Base-by-base conservation (phyloP, 257 asterid genomes). In the Catharanthus roseus region DNA sequence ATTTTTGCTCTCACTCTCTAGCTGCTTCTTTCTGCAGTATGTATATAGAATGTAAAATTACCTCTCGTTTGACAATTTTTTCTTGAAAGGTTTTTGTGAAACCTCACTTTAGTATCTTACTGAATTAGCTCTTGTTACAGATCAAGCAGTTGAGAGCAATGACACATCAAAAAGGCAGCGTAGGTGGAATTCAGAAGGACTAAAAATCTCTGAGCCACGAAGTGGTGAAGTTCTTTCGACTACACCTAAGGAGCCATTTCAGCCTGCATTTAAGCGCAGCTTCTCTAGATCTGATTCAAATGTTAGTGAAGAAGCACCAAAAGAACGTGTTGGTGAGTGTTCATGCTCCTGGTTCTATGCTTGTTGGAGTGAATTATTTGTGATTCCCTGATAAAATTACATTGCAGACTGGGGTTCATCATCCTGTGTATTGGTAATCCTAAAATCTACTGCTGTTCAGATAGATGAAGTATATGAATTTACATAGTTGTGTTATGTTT, bases 241-340 rank as follows among this genome's bases (percentile, higher is more conserved):
- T 24, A 86, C 83, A 0, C 92, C 85, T 0, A 88, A 79, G 77
- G 83, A 82, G 70, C 74, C 78, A 55, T 72, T 82, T 50, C 80
- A 81, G n/a, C 77, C 90, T 69, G 33, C 86, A 63, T 42, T 75
- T 24, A 89, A 76, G 79, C 80, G 87, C 74, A 75, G 75, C 79
- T 47, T 78, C 65, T 72, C 90, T 54, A 87, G 75, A 62, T 65
- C 82, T 63, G 85, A 84, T 47, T 75, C 86, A 31, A 23, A 77
- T 19, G 77, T 47, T 56, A 67, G 76, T 61, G 89, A 74, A 63
- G 96, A 82, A 80, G 74, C 74, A 56, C 81, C 96, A 65, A 85
- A 87, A 78, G 97, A 88, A 85, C 96, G 95, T 65, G 74, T 83
- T 70, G 97, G 98, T 92, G 75, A 84, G 77, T 76, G 18, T 56